Evolutionary conservation across 805 yeast genomes (phyloP), one percentile per base, ranked within the genome.

Genomic region (Ogataea allantospora): DNA sequence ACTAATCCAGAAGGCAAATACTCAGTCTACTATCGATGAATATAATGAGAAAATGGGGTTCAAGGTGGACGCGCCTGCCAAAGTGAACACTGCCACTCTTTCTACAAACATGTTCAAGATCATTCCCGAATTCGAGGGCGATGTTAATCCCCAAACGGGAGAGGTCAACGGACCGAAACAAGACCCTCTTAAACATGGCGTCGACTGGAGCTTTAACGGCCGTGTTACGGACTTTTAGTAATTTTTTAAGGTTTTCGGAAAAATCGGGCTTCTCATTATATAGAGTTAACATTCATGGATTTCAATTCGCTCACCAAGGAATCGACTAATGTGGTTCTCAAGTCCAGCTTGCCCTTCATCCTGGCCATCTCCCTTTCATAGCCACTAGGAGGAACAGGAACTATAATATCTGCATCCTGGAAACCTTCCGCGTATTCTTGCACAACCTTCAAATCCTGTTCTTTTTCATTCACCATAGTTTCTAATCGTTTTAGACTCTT

Each of bases 141-240:
- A 88, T 45, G 78, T 73, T 12, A 93, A 93, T 57, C 99, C 99
- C 0, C 74, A 69, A 41, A 93, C 99, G 1, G 99, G 99, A 3
- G 99, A 93, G 63, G 71, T 83, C 15, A 96, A 96, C 32, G 99
- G 99, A 0, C 99, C 99, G 17, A 93, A 93, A 56, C 98, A 93
- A 61, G 97, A 93, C 56, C 99, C 99, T 0, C 70, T 88, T 47
- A 78, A 80, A 53, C 65, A 60, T 39, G 91, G 87, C 53, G 88
- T 88, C 12, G 98, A 89, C 53, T 93, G 95, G 77, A 82, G 96
- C 7, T 93, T 83, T 62, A 91, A 93, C 56, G 99, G 99, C 0
- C 77, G 98, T 57, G 96, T 88, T 20, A 91, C 98, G 2, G 99
- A 93, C 60, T 93, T 93, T 55, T 93, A 63, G 33, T 6, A 8